phyloP scores from a whole-genome alignment of 352 stramenopile species.

The Phytophthora parvispora region DNA sequence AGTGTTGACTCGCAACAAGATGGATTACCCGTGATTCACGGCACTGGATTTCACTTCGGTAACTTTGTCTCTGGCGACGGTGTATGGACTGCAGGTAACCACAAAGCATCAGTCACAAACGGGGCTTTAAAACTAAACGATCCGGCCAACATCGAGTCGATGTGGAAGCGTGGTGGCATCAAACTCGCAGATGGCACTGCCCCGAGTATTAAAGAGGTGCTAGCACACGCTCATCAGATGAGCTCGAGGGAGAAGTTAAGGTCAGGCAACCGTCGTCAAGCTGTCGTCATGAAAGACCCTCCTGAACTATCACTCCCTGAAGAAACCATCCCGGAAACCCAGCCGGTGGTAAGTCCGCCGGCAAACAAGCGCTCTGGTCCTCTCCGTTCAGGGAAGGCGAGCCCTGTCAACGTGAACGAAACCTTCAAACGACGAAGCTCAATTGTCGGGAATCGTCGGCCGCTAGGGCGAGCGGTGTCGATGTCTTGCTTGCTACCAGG shows the following conservation, averaged over 20 bases:
- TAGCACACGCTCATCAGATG: conserved; percentile 20
- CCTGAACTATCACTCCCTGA: background rate
- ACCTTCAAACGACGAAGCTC: background rate
- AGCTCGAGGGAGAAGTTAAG: conserved; percentile 25
- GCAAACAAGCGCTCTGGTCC: background rate
- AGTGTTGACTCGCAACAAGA: background rate
- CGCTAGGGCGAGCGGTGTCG: conserved; percentile 4
- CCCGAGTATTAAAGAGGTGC: conserved; percentile 36
- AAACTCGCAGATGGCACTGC: conserved; percentile 8
- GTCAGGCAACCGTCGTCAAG: conserved; percentile 7
- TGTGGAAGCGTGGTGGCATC: conserved; percentile 62
- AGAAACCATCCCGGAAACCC: background rate
- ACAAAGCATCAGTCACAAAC: background rate
- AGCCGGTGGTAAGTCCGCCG: background rate
- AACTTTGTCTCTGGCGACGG: conserved; percentile 40
- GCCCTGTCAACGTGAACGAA: background rate
- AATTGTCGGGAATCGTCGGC: background rate
- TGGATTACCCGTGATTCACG: conserved; percentile 33
- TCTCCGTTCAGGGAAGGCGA: background rate
- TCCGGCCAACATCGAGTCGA: conserved; percentile 31
- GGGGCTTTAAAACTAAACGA: background rate
- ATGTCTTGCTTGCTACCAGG: background rate
- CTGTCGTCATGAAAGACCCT: background rate
- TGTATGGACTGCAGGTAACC: background rate
- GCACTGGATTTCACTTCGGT: conserved; percentile 37